Evolutionary conservation across 306 rosid species (phyloP).

Genomic region (Fragaria ananassa): DNA sequence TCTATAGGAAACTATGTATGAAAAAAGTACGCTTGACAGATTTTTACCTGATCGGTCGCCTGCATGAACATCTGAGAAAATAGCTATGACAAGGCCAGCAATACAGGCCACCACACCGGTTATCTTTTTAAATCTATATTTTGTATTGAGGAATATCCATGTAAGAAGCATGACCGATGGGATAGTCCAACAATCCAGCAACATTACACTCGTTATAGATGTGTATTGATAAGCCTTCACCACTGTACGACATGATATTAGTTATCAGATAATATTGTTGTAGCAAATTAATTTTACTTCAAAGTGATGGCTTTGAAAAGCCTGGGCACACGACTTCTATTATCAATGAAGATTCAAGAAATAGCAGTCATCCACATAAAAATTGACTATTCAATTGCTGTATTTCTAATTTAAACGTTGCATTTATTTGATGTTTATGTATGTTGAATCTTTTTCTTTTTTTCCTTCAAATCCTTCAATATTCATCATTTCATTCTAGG

Average conservation of each 20-base stretch:
- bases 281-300: neutral
- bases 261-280: constrained; percentile 3
- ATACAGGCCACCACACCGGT: constrained; percentile 75
- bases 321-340: neutral
- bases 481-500: neutral
- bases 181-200: constrained; percentile 95
- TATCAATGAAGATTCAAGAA: neutral
- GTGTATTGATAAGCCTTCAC: constrained; percentile 99
- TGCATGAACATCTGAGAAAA: constrained; percentile 90
- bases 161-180: constrained; percentile 91
- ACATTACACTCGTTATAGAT: constrained; percentile 88
- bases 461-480: neutral
- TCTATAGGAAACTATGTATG: neutral
- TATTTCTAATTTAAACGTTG: neutral
- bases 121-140: constrained; percentile 68
- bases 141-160: constrained; percentile 93
- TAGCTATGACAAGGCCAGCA: constrained; percentile 79
- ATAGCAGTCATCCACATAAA: neutral
- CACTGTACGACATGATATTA: constrained; percentile 52
- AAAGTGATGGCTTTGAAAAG: neutral
- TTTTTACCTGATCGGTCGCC: constrained; percentile 74
- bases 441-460: neutral
- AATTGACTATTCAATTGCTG: neutral
- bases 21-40: neutral
- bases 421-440: neutral